Evolutionary conservation across 768 basidiomycete species (phyloP).

Genomic region (Pleurotus platypus): DNA sequence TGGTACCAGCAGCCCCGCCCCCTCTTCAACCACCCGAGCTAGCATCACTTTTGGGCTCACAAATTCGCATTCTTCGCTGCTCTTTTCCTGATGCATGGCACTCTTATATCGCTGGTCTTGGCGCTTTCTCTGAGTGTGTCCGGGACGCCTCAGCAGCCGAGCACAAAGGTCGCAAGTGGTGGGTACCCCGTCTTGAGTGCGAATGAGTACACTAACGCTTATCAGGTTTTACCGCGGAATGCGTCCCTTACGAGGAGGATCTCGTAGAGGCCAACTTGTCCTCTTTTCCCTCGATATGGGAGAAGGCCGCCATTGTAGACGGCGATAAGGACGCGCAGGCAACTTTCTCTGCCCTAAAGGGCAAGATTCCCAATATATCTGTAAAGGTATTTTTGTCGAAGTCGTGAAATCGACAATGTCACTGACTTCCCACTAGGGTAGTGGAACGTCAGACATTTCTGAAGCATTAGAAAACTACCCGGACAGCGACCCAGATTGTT

Average conservation of each 20-base stretch:
- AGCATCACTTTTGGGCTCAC: no score
- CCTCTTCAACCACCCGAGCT: no score
- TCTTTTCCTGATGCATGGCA: no score
- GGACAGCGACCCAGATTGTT: slow-evolving; percentile 46
- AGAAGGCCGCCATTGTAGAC: slow-evolving; percentile 37
- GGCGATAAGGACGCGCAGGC: slow-evolving; percentile 38
- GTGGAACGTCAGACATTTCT: slow-evolving; percentile 14
- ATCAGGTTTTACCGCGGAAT: slow-evolving; percentile 33
- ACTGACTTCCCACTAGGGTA: no score
- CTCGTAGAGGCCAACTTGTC: slow-evolving; percentile 26
- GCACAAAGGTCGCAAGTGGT: no score
- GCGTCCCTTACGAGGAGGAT: slow-evolving; percentile 38
- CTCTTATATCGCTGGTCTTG: no score
- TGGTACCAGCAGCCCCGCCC: no score
- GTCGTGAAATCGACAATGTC: neutral
- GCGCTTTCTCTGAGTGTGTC: no score
- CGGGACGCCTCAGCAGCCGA: no score
- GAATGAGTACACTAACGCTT: no score
- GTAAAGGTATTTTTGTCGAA: slow-evolving; percentile 29
- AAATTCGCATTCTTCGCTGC: no score
- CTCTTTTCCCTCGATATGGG: slow-evolving; percentile 43
- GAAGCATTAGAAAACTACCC: slow-evolving; percentile 28
- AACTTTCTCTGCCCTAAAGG: slow-evolving; percentile 40
- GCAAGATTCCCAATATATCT: slow-evolving; percentile 42
- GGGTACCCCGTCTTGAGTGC: no score